Base-by-base conservation (phyloP, 768 basidiomycete genomes). In the Russula ochroleuca region DNA sequence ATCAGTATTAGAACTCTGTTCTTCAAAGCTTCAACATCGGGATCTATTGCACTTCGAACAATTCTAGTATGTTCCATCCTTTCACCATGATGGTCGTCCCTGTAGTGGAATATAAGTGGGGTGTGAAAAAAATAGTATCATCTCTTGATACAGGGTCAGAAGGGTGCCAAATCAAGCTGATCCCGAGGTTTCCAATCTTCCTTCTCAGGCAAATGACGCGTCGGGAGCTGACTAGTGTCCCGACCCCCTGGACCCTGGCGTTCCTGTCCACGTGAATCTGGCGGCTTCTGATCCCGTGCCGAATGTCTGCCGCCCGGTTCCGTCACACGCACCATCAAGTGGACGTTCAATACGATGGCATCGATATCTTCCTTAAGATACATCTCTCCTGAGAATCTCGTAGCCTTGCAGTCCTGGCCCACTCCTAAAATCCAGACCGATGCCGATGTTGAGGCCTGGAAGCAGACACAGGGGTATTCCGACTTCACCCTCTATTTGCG, bases 401-500 rank as follows among this genome's bases (percentile, higher is more conserved):
- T 23, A 35, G 43, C 62, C 31, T 35, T 60, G 19, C 69, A 21
- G 33, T 62, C 23, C 67, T 70, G 15, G 40, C 85, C 87, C 4
- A 75, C 72, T n/a, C 72, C 76, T 59, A 83, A 80, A 70, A 93
- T 94, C 62, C 81, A 77, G 60, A 81, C 80, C n/a, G 92, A 94
- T 63, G 77, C 81, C 15, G 90, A 92, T 67, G 82, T 94, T 38
- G 78, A 79, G 25, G 65, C 70, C n/a, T 97, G 93, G 93, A 85
- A 82, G 69, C 72, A 68, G 2, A 87, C 88, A 5, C 79, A 74
- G 41, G 89, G 90, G 0, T 96, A 90, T 71, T 75, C 77, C 62
- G 89, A 90, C 68, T 94, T 87, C 71, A 80, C 80, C 47, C 69
- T 88, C 23, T 96, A 94, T 75, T 76, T 95, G 35, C 84, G 83